Percentiles rank a stretch among this genome's conserved stretches.
Conservation (phyloP, 352 stramenopile genomes). For the Phytophthora lateralis region DNA sequence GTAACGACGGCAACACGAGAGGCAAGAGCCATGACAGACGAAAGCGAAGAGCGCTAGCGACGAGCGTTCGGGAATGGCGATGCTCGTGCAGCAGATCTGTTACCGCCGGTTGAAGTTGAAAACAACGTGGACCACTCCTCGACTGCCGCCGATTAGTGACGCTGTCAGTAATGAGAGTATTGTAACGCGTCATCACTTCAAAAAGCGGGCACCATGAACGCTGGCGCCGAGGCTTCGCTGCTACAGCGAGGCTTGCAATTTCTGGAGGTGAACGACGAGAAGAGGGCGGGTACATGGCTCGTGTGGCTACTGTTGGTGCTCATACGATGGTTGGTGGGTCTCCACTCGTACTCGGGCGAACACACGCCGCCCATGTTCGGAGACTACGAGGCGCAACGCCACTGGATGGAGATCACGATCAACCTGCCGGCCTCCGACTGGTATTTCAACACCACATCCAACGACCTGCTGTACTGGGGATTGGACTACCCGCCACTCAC, state of each 20-base stretch:
- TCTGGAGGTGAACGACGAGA: conserved; percentile 62
- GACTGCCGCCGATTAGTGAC: conserved; percentile 1
- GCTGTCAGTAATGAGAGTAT: conserved; percentile 22
- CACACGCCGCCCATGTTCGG: conserved; percentile 88
- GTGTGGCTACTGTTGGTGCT: conserved; percentile 65
- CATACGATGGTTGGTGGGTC: conserved; percentile 74
- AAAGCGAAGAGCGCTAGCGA: background rate
- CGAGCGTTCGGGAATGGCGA: conserved; percentile 8
- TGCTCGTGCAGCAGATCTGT: conserved; percentile 1
- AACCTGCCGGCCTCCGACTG: conserved; percentile 93
- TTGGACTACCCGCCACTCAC: conserved; percentile 98
- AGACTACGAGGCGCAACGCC: conserved; percentile 98
- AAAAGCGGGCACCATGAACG: conserved; percentile 22
- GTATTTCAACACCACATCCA: conserved; percentile 92
- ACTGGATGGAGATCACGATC: conserved; percentile 99
- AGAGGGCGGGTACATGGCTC: conserved; percentile 47
- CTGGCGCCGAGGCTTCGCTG: conserved; percentile 33
- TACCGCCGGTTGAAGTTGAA: conserved; percentile 25
- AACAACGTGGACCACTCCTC: conserved; percentile 23
- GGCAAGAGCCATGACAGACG: conserved; percentile 54
- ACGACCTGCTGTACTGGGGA: conserved; percentile 97
- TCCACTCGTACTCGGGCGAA: conserved; percentile 87
- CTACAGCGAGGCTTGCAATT: conserved; percentile 52
- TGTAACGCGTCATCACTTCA: conserved; percentile 25
- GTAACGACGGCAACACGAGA: conserved; percentile 90